These are phyloP conservation scores for Debaryomyces prosopidis DNA, from an alignment of 805 yeast species.

Conservation along the genomic window DNA sequence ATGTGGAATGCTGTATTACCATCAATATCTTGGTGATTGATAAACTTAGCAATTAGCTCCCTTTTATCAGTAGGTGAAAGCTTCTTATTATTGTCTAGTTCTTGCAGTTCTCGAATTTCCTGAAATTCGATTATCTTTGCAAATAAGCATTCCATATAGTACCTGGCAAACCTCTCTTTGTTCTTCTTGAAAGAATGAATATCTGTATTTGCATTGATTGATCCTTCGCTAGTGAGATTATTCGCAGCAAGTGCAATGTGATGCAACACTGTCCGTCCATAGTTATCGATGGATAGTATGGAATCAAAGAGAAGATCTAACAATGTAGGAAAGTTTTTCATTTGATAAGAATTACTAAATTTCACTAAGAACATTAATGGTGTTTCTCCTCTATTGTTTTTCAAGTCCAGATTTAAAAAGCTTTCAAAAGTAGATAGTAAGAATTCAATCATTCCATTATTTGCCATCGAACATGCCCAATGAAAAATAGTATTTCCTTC, in stretches of 20 bases:
- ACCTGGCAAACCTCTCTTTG: conserved; percentile 38
- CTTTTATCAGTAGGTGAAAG: conserved; percentile 17
- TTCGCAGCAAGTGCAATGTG: conserved; percentile 37
- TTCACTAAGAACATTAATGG: conserved; percentile 56
- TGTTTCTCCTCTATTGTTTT: conserved; percentile 85
- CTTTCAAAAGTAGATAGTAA: conserved; percentile 59
- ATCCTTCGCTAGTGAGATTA: conserved; percentile 6
- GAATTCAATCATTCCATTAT: conserved; percentile 64
- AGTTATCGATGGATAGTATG: conserved; percentile 35
- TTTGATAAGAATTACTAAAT: conserved; percentile 39
- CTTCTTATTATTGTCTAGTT: conserved; percentile 2
- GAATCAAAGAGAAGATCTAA: conserved; percentile 37
- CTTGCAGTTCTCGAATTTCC: conserved; percentile 16
- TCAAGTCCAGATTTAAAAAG: conserved; percentile 67
- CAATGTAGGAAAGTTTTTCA: conserved; percentile 36
- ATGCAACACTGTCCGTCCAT: conserved; percentile 43
- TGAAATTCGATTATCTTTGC: conserved; percentile 32
- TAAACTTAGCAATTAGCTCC: conserved; percentile 45
- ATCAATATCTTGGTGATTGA: conserved; percentile 86
- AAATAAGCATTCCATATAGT: conserved; percentile 39
- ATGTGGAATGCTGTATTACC: conserved; percentile 96
- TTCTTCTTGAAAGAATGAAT: conserved; percentile 19
- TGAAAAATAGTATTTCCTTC: conserved; percentile 92
- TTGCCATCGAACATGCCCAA: conserved; percentile 93
- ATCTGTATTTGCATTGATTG: background rate